Base-by-base conservation (phyloP, 345 rosid species). In the Dovyalis caffra region DNA sequence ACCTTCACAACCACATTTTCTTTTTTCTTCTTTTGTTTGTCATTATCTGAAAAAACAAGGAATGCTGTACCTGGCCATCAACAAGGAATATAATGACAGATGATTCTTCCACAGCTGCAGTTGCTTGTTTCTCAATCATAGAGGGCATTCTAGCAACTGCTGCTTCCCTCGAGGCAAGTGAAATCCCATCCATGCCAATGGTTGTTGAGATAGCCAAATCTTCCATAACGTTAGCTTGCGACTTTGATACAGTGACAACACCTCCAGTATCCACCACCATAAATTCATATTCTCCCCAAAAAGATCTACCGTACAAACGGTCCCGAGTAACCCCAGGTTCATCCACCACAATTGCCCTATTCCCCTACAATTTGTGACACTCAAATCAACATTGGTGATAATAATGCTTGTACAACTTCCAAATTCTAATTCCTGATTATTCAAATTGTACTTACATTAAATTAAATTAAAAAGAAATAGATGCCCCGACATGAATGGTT, bases 301-400 rank as follows among this genome's bases (percentile, higher is more conserved):
- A 91, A 1, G 97, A 87, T 87, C 98, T 87, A 32, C 98, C 98
- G 71, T 94, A 94, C 81, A 94, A 79, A 31, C 98, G 90, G 78
- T 94, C 98, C 83, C 98, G 86, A 33, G 98, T 94, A 68, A 88
- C 98, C 60, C 98, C 98, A 75, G 98, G 97, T 78, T 94, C 98
- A 83, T 94, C 97, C 84, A 94, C 97, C 66, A 94, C 98, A 77
- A 94, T 94, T 14, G 98, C 98, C 84, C 74, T 88, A 69, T 92
- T 91, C 49, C 88, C 97, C 97, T 92, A 81, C 32, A 74, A 72
- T 53, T 47, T 63, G 66, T 62, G 26, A 38, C 16, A 56, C 66
- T 6, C 53, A 33, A 74, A 18, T 18, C 8, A 72, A 8, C 16
- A 66, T 37, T 56, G 45, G 62, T 33, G 8, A 70, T 73, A 31